These are phyloP conservation scores for Aspergillus clavatus DNA, from an alignment of 2,329 filamentous ascomycete species.

Conservation along the genomic window DNA sequence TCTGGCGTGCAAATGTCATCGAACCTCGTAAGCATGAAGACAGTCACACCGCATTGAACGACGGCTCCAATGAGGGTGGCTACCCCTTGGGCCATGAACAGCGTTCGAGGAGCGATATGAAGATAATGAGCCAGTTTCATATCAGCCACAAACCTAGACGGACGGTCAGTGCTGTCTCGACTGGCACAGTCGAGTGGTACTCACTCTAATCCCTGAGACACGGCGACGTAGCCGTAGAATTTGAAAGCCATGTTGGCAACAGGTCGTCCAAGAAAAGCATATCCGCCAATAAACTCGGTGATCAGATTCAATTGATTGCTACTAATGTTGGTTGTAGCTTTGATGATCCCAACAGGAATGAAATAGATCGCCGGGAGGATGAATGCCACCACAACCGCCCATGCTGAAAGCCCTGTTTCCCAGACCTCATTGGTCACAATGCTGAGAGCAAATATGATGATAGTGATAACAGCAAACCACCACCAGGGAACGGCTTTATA, in stretches of 20 bases:
- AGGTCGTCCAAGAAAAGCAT: slow-evolving; percentile 44
- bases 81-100: slow-evolving; percentile 49
- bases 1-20: slow-evolving; percentile 51
- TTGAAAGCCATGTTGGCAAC: slow-evolving; percentile 61
- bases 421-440: slow-evolving; percentile 41
- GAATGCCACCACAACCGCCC: slow-evolving; percentile 44
- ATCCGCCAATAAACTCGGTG: slow-evolving; percentile 47
- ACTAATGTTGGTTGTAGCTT: slow-evolving; percentile 47
- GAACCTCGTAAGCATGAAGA: slow-evolving; percentile 47
- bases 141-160: slow-evolving; percentile 57
- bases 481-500: slow-evolving; percentile 43
- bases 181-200: slow-evolving; percentile 1
- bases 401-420: slow-evolving; percentile 43
- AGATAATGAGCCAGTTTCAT: slow-evolving; percentile 57
- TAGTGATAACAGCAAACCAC: slow-evolving; percentile 42
- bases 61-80: slow-evolving; percentile 48
- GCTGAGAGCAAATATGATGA: slow-evolving; percentile 35
- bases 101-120: slow-evolving; percentile 44
- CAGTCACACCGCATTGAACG: slow-evolving; percentile 48
- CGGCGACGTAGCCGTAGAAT: slow-evolving; percentile 64
- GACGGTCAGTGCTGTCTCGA: not conserved
- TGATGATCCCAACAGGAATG: slow-evolving; percentile 46
- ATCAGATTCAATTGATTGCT: slow-evolving; percentile 47
- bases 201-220: slow-evolving; percentile 55
- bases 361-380: slow-evolving; percentile 45